Base-by-base conservation (phyloP, 768 basidiomycete genomes). In the Mycena rosella region DNA sequence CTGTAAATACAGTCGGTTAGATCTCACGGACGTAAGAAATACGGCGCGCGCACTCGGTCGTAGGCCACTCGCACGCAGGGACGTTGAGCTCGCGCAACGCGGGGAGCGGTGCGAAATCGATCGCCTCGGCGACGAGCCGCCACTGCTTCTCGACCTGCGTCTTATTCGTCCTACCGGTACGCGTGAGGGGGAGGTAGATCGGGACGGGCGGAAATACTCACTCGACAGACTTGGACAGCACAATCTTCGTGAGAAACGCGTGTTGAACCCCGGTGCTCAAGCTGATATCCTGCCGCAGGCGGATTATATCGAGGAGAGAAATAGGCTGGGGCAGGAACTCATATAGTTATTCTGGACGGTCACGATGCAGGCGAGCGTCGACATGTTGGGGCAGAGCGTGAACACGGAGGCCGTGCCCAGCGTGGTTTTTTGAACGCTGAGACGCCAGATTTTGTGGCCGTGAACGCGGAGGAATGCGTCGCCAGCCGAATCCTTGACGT, bases 351-450 rank as follows among this genome's bases (percentile, higher is more conserved):
- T n/a, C n/a, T n/a, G n/a, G n/a, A n/a, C n/a, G n/a, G n/a, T n/a
- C n/a, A n/a, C n/a, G n/a, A n/a, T 36, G 27, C 18, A 57, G 5
- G 10, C 13, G 29, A 57, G 56, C 18, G 42, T 45, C 20, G 42
- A 42, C 42, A 57, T 29, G 42, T 44, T 45, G 7, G 56, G 56
- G 17, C 42, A 57, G 17, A 57, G 17, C 56, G 17, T 24, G 29
- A 57, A 22, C 8, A 45, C 42, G 42, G 42, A 45, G 10, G 44
- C 34, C 20, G 40, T n/a, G 15, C 26, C 42, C 26, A 57, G 20
- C 42, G 42, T 30, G 18, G 40, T 7, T 13, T 22, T 22, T 17
- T 22, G 26, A 8, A 45, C 42, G 4, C 30, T 10, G n/a, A 57
- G 27, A 17, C 36, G 24, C 42, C 24, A 5, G 6, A 57, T 13